Evolutionary conservation across 2,329 filamentous ascomycete species (phyloP).

Genomic region (Penicillium psychrosexuale): DNA sequence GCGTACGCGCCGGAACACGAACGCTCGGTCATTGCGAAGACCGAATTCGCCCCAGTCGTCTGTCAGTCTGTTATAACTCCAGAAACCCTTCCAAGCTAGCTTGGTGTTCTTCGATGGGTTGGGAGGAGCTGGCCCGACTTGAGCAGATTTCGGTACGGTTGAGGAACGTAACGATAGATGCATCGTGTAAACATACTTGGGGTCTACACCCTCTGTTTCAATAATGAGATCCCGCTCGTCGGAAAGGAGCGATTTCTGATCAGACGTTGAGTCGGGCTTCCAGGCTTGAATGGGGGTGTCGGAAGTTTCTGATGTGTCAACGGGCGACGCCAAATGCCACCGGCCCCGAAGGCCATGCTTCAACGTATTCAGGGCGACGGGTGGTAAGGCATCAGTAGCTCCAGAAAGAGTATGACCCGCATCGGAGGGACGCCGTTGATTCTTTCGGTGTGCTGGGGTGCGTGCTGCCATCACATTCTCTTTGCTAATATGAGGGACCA

Average conservation of each 20-base stretch:
- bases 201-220: conserved; percentile 77
- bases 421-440: conserved; percentile 42
- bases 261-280: conserved; percentile 36
- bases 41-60: conserved; percentile 87
- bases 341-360: conserved; percentile 64
- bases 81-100: conserved; percentile 82
- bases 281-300: conserved; percentile 18
- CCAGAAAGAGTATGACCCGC: conserved; percentile 33
- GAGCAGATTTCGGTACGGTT: conserved; percentile 55
- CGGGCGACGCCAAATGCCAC: conserved; percentile 61
- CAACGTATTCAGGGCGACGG: conserved; percentile 56
- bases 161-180: conserved; percentile 63
- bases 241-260: conserved; percentile 17
- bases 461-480: conserved; percentile 57
- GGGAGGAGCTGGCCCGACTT: conserved; percentile 25
- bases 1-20: conserved; percentile 60
- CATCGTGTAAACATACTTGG: conserved; percentile 82
- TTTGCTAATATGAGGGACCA: conserved; percentile 77
- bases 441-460: conserved; percentile 31
- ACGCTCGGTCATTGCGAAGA: conserved; percentile 59
- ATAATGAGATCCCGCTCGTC: conserved; percentile 64
- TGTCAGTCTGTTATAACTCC: conserved; percentile 83
- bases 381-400: conserved; percentile 34
- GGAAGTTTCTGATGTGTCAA: conserved; percentile 20
- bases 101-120: conserved; percentile 73